These are phyloP conservation scores for Cytospora chrysosperma DNA, from an alignment of 2,329 filamentous ascomycete genomes.

Conservation along the genomic window DNA sequence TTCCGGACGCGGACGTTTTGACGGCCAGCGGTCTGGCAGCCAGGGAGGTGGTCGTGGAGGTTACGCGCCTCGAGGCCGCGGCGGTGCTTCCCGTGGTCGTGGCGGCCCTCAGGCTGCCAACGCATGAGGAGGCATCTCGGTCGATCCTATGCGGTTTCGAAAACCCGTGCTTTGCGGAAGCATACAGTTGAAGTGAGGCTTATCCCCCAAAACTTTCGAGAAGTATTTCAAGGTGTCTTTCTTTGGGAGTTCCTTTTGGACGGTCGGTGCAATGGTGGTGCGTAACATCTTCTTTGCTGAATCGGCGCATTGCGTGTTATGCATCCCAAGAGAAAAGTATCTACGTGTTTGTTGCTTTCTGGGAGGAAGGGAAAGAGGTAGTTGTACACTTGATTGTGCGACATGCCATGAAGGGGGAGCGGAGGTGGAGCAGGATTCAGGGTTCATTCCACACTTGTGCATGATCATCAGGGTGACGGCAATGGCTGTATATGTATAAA, in stretches of 20 bases:
- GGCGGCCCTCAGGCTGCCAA: constrained; percentile 56
- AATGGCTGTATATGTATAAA: constrained; percentile 22
- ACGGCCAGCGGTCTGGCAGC: constrained; percentile 58
- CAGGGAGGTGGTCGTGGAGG: constrained; percentile 64
- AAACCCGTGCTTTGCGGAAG: background rate
- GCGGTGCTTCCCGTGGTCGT: constrained; percentile 62
- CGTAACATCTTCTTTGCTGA: constrained; percentile 23
- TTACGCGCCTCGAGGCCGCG: constrained; percentile 63
- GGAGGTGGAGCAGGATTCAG: constrained; percentile 1
- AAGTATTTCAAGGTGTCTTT: constrained; percentile 23
- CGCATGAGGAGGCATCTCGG: constrained; percentile 38
- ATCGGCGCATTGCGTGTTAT: constrained; percentile 23
- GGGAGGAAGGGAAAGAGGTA: background rate
- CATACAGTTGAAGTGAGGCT: constrained; percentile 8
- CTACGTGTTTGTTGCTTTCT: constrained; percentile 12
- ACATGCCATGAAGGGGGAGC: constrained; percentile 1
- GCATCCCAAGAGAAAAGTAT: constrained; percentile 23
- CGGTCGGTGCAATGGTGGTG: constrained; percentile 23
- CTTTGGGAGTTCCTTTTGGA: constrained; percentile 24
- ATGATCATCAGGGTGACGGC: constrained; percentile 19
- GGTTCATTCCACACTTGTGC: constrained; percentile 16
- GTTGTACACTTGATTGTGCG: constrained; percentile 14
- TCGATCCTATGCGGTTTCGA: background rate
- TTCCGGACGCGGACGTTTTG: constrained; percentile 64
- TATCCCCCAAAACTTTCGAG: constrained; percentile 16